Evolutionary conservation across 495 filamentous ascomycete genomes (phyloP), one percentile per base, ranked within the genome.

Genomic region (Parathielavia hyrcaniae): DNA sequence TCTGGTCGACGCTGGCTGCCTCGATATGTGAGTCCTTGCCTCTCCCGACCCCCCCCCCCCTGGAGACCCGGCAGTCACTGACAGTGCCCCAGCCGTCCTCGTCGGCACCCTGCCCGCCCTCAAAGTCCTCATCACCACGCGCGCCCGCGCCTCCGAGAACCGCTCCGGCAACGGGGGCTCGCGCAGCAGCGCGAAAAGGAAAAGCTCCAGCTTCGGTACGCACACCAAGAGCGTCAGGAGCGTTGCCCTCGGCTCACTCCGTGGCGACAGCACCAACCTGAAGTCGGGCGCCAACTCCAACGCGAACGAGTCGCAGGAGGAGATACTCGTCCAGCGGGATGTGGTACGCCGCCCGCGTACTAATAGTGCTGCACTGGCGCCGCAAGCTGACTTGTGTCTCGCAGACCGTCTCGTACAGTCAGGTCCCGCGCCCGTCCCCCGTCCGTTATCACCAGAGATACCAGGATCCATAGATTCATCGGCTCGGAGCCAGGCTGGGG

Each of bases 41-140:
- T 30, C 13, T 35, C 13, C 13, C 36, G 19, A n/a, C 13, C 38
- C 16, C 16, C 10, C 7, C 2, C 1, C 41, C n/a, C n/a, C n/a
- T n/a, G n/a, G 20, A 39, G n/a, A n/a, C n/a, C 32, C 1, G 20
- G 10, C 22, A 14, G 4, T 53, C 45, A 56, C 39, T 9, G 40
- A 12, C 30, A 12, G 17, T 19, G 16, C 20, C 41, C 13, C 48
- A 80, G 77, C 77, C 39, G 68, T 79, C 17, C 68, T 78, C 10
- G 71, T 80, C 20, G 76, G 76, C 16, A 77, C 76, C 48, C 71
- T 79, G 0, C 75, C 77, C 4, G 75, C 75, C 1, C 75, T 79
- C 59, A 76, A 76, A 58, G 65, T 70, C 46, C 77, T 86, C 44
- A 76, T 79, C 43, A 76, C 81, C 3, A 85, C 78, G 19, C 78